phyloP scores from a whole-genome alignment of 1,139 yeast species.

The Geotrichum australiense region DNA sequence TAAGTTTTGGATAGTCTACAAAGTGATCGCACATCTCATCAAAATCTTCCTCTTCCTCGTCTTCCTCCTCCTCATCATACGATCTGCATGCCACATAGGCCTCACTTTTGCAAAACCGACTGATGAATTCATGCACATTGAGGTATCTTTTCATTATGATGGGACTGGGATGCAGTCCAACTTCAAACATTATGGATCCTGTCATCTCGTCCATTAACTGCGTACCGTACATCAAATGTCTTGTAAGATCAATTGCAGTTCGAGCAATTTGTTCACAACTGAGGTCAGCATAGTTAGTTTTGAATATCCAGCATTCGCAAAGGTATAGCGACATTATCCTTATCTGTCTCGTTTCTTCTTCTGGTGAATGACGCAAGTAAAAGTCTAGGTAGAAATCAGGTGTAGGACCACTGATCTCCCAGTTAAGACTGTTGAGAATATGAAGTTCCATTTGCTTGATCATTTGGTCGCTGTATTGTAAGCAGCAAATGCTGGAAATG shows the following conservation, averaged over 20 bases:
- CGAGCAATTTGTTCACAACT: constrained; percentile 1
- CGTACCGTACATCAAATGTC: constrained; percentile 1
- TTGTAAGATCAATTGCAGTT: neutral
- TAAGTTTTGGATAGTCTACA: too few relatives aligned
- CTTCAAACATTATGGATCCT: neutral
- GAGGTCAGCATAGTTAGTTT: neutral
- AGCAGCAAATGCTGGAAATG: constrained; percentile 68
- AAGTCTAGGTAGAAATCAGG: constrained; percentile 33
- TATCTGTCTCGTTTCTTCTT: neutral
- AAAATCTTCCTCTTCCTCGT: constrained; percentile 1
- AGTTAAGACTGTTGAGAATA: constrained; percentile 72
- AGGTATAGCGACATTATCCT: neutral
- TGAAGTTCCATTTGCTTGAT: constrained; percentile 95
- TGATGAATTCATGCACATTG: neutral
- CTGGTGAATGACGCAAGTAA: constrained; percentile 18
- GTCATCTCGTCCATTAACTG: constrained; percentile 1
- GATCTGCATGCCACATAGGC: too few relatives aligned
- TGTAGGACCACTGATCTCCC: constrained; percentile 58
- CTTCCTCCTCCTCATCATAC: neutral
- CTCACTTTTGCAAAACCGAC: too few relatives aligned
- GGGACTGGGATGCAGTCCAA: neutral
- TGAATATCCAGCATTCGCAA: constrained; percentile 3
- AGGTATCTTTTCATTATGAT: constrained; percentile 1
- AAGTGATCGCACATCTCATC: neutral
- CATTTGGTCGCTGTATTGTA: constrained; percentile 83